Base-by-base conservation (phyloP, 129 eudicot species). In the Flaveria linearis region DNA sequence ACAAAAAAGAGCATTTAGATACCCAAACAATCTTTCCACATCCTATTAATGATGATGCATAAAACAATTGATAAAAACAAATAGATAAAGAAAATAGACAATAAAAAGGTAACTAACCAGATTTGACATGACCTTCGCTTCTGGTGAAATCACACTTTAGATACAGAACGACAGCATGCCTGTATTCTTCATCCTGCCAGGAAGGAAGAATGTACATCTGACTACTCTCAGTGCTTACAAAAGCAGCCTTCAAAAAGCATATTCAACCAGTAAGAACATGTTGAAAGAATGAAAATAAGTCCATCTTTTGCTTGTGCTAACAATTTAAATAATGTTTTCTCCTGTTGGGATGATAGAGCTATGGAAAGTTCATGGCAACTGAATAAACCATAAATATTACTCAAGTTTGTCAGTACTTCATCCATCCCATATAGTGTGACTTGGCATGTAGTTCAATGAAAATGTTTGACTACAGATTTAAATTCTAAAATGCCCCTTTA, bases 171-270 rank as follows among this genome's bases (percentile, higher is more conserved):
- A 82, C 30, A 42, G 83, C 89, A 75, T 66, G 72, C 58, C 49
- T 43, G 23, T 58, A 25, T 4, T 72, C 58, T 53, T 74, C 64
- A 7, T 68, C 81, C 25, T 49, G 70, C 13, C 41, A 4, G 1
- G 92, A 77, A 73, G 96, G 88, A 77, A 73, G 67, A 69, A 90
- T 76, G 85, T 81, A 82, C 47, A 87, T 22, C 68, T 81, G 79
- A 72, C 65, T 67, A 7, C 6, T 49, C 26, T 79, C 84, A 66
- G 64, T 72, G 64, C 71, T 58, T 71, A 68, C 89, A 43, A 69
- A 47, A 77, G 92, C 96, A 83, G 80, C 87, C 96, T 90, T 78
- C 79, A 85, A 76, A 36, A 71, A 46, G 17, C 45, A 69, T 65
- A 42, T 52, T 25, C 18, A n/a, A 68, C 17, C n/a, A 16, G 56